Percentiles rank a stretch among this genome's conserved stretches.
Evolutionary conservation across 495 filamentous ascomycete species (phyloP).

Genomic region (Lindgomyces ingoldianus): DNA sequence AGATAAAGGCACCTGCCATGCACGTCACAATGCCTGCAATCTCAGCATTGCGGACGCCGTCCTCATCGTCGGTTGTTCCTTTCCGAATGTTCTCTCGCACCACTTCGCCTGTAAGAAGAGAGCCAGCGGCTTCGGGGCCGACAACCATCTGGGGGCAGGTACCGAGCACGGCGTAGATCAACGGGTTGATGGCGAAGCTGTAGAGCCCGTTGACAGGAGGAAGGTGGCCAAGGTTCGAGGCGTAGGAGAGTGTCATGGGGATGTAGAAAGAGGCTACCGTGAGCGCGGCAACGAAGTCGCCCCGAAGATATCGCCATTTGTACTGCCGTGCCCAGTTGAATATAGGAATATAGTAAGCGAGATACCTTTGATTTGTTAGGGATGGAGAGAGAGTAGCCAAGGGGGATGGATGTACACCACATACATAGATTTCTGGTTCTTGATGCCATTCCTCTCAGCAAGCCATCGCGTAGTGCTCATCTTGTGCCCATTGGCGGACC

Average conservation of each 20-base stretch:
- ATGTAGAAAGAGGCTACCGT: constrained; percentile 97
- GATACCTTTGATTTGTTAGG: constrained; percentile 64
- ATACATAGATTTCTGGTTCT: constrained; percentile 60
- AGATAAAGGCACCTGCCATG: constrained; percentile 81
- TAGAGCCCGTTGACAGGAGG: constrained; percentile 96
- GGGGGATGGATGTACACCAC: no score
- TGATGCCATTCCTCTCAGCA: constrained; percentile 61
- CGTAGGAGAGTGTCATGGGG: constrained; percentile 91
- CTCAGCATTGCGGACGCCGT: constrained; percentile 68
- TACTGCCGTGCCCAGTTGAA: constrained; percentile 88
- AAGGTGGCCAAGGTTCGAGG: constrained; percentile 90
- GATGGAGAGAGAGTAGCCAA: no score
- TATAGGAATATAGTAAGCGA: constrained; percentile 91
- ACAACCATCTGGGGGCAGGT: constrained; percentile 92
- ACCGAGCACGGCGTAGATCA: constrained; percentile 87
- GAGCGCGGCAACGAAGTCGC: constrained; percentile 81
- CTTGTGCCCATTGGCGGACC: constrained; percentile 53
- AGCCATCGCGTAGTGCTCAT: constrained; percentile 64
- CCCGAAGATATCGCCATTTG: constrained; percentile 72
- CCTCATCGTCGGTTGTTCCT: constrained; percentile 67
- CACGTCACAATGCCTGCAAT: constrained; percentile 89
- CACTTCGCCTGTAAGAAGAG: constrained; percentile 82
- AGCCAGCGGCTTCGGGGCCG: constrained; percentile 92
- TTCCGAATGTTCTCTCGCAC: constrained; percentile 73
- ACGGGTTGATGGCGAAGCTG: constrained; percentile 85